Conservation (phyloP, 2,329 filamentous ascomycete genomes). For the Rutstroemia sp. region DNA sequence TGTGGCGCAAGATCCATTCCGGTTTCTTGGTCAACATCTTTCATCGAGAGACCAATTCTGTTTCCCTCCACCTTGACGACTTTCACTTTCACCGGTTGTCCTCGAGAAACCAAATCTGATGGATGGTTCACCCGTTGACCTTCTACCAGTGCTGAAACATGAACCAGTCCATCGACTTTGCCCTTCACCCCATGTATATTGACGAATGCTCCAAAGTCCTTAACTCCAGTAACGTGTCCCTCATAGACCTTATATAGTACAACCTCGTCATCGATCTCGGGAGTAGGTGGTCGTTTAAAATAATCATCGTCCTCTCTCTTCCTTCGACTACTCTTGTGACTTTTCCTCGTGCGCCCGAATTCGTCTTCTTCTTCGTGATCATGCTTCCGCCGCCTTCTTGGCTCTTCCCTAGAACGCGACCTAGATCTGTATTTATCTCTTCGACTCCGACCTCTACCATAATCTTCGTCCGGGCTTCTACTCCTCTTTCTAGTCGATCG, state of each 20-base stretch:
- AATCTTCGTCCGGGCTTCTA: slow-evolving; percentile 39
- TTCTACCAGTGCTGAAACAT: slow-evolving; percentile 81
- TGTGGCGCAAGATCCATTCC: slow-evolving; percentile 78
- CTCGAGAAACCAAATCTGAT: slow-evolving; percentile 72
- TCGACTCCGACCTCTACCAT: slow-evolving; percentile 29
- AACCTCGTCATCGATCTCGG: slow-evolving; percentile 74
- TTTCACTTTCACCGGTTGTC: slow-evolving; percentile 87
- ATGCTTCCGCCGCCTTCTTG: slow-evolving; percentile 34
- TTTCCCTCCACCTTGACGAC: slow-evolving; percentile 77
- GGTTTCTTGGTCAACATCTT: slow-evolving; percentile 87
- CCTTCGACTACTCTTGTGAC: slow-evolving; percentile 32
- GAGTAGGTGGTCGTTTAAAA: slow-evolving; percentile 58
- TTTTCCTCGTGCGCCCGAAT: slow-evolving; percentile 43
- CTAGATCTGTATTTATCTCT: slow-evolving; percentile 41
- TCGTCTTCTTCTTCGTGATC: slow-evolving; percentile 52
- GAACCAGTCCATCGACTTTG: slow-evolving; percentile 87
- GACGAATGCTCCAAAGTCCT: slow-evolving; percentile 94
- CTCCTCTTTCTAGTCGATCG: slow-evolving; percentile 42
- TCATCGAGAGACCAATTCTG: slow-evolving; percentile 88
- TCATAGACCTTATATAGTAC: slow-evolving; percentile 82
- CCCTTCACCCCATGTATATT: slow-evolving; percentile 82
- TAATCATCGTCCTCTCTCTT: slow-evolving; percentile 45
- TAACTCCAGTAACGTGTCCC: slow-evolving; percentile 83
- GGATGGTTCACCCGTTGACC: slow-evolving; percentile 86
- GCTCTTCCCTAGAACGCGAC: slow-evolving; percentile 44